Evolutionary conservation across 495 filamentous ascomycete species (phyloP), one percentile per base, ranked within the genome.

Genomic region (Trichoderma gamsii): DNA sequence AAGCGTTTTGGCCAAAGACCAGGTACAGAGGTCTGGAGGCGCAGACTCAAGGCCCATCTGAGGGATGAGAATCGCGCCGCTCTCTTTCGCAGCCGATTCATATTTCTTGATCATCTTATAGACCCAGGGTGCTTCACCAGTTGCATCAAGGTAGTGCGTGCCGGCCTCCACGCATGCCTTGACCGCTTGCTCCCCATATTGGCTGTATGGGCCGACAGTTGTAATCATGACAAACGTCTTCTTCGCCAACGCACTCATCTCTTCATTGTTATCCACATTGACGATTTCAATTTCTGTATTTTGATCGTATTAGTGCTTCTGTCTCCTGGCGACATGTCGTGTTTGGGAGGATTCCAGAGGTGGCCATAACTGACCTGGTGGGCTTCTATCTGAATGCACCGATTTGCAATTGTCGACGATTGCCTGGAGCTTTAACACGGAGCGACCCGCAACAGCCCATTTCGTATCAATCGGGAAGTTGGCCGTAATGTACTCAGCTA

Each of bases 361-460:
- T 38, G 65, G 27, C 41, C 23, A 38, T 32, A 11, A 66, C 68
- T 71, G 83, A 90, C 86, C 85, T 72, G 92, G 91, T 38, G 86
- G 83, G 63, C 78, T 67, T 32, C 93, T 87, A 77, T 96, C 89
- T 4, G 85, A 79, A 76, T 92, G 92, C 56, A 92, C 75, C 18
- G 73, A 68, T 69, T 87, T 86, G 73, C 91, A 83, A 67, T 89
- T 84, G 70, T 86, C 77, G n/a, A 85, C 84, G 29, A 97, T 77
- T 25, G 78, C 73, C 69, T 89, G 83, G 15, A 98, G 83, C 76
- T 96, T 97, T 59, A 79, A 74, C 29, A 80, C 77, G 9, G 91
- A 93, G 35, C 94, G 89, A 21, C 94, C 94, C 12, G 93, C 92
- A 63, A 97, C 80, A 29, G 93, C 94, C 94, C 94, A 98, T 80